Evolutionary conservation across 1,284 basidiomycete species (phyloP), one percentile per base, ranked within the genome.

Genomic region (Irpex rosettiformis): DNA sequence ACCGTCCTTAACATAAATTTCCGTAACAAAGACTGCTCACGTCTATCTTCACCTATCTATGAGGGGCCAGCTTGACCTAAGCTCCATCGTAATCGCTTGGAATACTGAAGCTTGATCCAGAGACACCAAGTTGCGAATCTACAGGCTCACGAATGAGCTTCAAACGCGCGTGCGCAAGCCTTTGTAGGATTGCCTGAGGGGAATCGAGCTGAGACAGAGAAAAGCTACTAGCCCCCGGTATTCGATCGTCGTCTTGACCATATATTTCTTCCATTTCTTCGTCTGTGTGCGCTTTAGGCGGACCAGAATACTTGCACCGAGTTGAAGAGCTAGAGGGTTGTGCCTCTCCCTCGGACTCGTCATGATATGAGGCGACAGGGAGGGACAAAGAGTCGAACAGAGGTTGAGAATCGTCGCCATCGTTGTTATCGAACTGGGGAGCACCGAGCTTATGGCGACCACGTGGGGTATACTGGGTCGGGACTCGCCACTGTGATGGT

Each of bases 351-450:
- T 21, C 40, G 28, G 29, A 27, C 30, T 28, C 43, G 24, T 33
- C 57, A 28, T 22, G 22, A 29, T 58, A 58, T 18, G 52, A 52
- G n/a, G 57, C 57, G 22, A 58, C 18, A 18, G 57, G 57, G n/a
- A 58, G 28, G 16, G 56, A 53, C 29, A n/a, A 16, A n/a, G 16
- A 21, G 22, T 16, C 29, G n/a, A 48, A 28, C 13, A 6, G n/a
- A 22, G 25, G 22, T 28, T 29, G 40, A 8, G 24, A 18, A 10
- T 42, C 27, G 22, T 58, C 48, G 16, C 22, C 40, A 2, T 47
- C 57, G 40, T 49, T 2, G 11, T 13, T 53, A 22, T n/a, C 40
- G 1, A 55, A 40, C 52, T 13, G n/a, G 24, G 24, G 24, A 27
- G 27, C 29, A 37, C n/a, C 52, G 45, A 24, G 47, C 40, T 21